Base-by-base conservation (phyloP, 2,329 filamentous ascomycete species). In the Madurella fahalii region DNA sequence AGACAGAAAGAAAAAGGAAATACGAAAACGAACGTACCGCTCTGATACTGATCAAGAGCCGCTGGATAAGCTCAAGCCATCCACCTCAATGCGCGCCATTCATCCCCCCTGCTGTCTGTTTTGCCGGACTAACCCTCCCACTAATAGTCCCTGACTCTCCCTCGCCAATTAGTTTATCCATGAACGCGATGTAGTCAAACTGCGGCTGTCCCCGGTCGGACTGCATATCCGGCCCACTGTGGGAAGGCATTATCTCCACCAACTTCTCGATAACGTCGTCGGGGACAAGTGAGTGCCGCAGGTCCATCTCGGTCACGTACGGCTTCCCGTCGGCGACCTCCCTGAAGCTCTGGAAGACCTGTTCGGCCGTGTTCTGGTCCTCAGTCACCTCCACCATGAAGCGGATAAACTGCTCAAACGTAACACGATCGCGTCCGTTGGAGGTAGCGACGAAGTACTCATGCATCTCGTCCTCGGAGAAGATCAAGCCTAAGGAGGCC, bases 301-400 rank as follows among this genome's bases (percentile, higher is more conserved):
- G 81, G 70, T 99, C 94, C 77, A 99, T 88, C 74, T 99, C 94
- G 5, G 94, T 99, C 40, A 99, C 94, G 70, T 99, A 99, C 11
- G 93, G 92, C 78, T 99, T 99, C 62, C 94, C 94, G 74, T 99
- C 94, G 16, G 94, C 94, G 44, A 99, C 94, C 73, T 99, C 94
- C 54, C 86, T 85, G 82, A 99, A 99, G 60, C 89, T 95, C 74
- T 99, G 93, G 77, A 94, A 97, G 5, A 99, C 94, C 71, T 99
- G 94, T 72, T 97, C 94, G 12, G 94, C 94, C 4, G 92, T 96
- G 71, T 99, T 96, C 74, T 99, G 94, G 68, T 99, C 94, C 73
- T 99, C 94, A 12, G 94, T 99, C 47, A 96, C 94, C 64, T 95
- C 90, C 46, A 99, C 94, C 94, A 99, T 99, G 79, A 99, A 99